phyloP scores from a whole-genome alignment of 2,329 filamentous ascomycete species.

The Fusarium zealandicum region DNA sequence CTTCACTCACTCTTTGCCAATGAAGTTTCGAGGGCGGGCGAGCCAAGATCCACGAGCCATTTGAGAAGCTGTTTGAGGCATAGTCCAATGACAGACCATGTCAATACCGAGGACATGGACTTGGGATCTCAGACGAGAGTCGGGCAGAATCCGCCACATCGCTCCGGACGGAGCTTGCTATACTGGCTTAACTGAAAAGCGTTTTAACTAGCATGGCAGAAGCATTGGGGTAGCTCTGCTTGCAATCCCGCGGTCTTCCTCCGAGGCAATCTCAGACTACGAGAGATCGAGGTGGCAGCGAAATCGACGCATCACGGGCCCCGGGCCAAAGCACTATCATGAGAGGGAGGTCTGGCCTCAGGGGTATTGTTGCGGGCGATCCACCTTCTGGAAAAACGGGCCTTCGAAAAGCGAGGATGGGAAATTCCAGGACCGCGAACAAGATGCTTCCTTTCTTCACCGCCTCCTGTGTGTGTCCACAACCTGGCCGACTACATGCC shows the following conservation, averaged over 20 bases:
- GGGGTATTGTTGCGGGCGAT: constrained; percentile 25
- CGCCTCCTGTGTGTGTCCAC: constrained; percentile 39
- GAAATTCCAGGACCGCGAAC: constrained; percentile 34
- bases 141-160: constrained; percentile 23
- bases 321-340: constrained; percentile 23
- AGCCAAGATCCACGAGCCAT: constrained; percentile 17
- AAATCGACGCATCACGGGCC: constrained; percentile 6
- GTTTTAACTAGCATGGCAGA: constrained; percentile 13
- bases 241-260: constrained; percentile 5
- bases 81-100: constrained; percentile 29
- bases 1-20: constrained; percentile 13
- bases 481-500: constrained; percentile 22
- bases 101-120: constrained; percentile 44
- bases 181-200: constrained; percentile 5
- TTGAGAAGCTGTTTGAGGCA: constrained; percentile 18
- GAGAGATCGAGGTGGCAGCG: constrained; percentile 15
- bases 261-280: constrained; percentile 12
- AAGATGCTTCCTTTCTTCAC: constrained; percentile 35
- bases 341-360: constrained; percentile 30
- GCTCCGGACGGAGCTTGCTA: constrained; percentile 13
- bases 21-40: constrained; percentile 24
- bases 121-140: constrained; percentile 33
- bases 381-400: constrained; percentile 33
- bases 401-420: constrained; percentile 31
- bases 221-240: constrained; percentile 12